phyloP scores from a whole-genome alignment of 495 filamentous ascomycete species.

The Chaetomium fimeti region DNA sequence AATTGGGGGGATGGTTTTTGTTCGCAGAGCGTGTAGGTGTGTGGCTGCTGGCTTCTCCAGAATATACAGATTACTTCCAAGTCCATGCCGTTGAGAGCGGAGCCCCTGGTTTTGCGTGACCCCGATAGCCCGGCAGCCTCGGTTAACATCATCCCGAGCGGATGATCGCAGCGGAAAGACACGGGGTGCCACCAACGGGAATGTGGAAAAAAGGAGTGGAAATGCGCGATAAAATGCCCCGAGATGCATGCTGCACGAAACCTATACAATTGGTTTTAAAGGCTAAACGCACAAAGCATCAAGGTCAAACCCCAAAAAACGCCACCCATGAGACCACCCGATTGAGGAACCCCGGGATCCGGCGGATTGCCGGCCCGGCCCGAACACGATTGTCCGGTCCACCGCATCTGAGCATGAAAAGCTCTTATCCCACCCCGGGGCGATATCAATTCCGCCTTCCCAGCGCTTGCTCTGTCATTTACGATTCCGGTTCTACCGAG shows the following conservation, averaged over 20 bases:
- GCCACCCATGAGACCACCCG: conserved; percentile 19
- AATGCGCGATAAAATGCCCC: conserved; percentile 10
- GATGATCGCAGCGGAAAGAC: conserved; percentile 17
- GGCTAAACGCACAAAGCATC: conserved; percentile 9
- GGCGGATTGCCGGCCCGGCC: conserved; percentile 17
- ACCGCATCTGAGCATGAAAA: conserved; percentile 4
- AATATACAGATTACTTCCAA: background rate
- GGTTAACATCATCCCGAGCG: conserved; percentile 21
- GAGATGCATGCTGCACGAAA: background rate
- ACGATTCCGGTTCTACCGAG: conserved; percentile 55
- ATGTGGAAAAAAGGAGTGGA: conserved; percentile 8
- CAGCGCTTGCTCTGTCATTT: conserved; percentile 56
- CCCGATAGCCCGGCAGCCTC: conserved; percentile 15
- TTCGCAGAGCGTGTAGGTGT: too few species aligned
- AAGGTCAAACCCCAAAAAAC: conserved; percentile 24
- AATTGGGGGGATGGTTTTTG: too few species aligned
- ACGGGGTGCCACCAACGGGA: conserved; percentile 10
- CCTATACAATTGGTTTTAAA: conserved; percentile 14
- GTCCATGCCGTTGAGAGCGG: background rate
- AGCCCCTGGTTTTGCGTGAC: background rate
- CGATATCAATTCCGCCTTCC: background rate
- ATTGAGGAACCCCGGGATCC: conserved; percentile 1
- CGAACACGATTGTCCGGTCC: conserved; percentile 12
- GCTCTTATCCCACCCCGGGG: background rate
- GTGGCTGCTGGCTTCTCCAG: too few species aligned